phyloP scores from a whole-genome alignment of 2,329 filamentous ascomycete species.

The Pseudocercospora musae region DNA sequence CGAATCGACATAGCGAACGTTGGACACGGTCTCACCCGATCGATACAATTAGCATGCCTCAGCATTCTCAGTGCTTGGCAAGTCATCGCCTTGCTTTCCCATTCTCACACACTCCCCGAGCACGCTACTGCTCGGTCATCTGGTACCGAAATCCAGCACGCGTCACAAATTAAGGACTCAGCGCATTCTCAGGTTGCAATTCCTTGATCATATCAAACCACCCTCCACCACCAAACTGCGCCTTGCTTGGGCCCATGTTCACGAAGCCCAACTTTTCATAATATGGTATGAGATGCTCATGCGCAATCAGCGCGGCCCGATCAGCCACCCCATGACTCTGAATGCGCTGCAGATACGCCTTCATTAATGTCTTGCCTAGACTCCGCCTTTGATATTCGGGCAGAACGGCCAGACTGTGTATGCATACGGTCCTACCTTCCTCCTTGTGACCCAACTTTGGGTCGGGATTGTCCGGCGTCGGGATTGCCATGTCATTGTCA shows the following conservation, averaged over 20 bases:
- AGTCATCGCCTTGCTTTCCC: not conserved
- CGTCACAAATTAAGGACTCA: not conserved
- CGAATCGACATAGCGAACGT: not conserved
- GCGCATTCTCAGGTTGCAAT: constrained; percentile 14
- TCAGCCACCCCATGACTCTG: constrained; percentile 67
- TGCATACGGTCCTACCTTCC: constrained; percentile 67
- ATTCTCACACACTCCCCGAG: not conserved
- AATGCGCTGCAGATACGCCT: constrained; percentile 74
- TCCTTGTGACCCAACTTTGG: constrained; percentile 66
- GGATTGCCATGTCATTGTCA: constrained; percentile 73
- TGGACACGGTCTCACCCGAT: too few species aligned
- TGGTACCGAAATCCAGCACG: not conserved
- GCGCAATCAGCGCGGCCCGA: constrained; percentile 71
- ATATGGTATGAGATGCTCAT: constrained; percentile 69
- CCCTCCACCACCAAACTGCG: constrained; percentile 70
- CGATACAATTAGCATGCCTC: not conserved
- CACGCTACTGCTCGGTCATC: not conserved
- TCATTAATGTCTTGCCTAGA: constrained; percentile 70
- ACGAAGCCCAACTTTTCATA: constrained; percentile 75
- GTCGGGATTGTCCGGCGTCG: constrained; percentile 44
- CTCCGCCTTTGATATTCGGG: constrained; percentile 72
- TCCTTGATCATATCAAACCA: constrained; percentile 75
- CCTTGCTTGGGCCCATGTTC: constrained; percentile 65
- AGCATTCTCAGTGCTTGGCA: not conserved
- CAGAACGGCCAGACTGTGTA: constrained; percentile 79